Evolutionary conservation across 2,329 filamentous ascomycete species (phyloP), one percentile per base, ranked within the genome.

Genomic region (Talaromyces sp.): DNA sequence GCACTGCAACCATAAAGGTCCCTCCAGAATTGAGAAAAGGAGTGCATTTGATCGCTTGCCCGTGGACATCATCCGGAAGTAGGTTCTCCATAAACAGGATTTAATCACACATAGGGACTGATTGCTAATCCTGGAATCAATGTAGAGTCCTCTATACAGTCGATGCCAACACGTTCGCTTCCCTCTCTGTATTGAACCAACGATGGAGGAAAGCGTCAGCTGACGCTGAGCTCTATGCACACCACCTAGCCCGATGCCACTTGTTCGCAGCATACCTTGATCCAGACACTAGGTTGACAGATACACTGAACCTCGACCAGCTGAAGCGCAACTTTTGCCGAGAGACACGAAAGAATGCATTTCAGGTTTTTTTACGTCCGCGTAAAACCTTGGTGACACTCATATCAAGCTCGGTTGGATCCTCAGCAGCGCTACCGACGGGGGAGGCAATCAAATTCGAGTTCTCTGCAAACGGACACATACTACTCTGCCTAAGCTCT

Each of bases 391-490:
- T 90, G 50, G 84, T 96, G 70, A 93, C 89, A 71, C 81, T 96
- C 58, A 87, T 96, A 12, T 95, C 91, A 40, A 91, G 88, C 57
- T 92, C 90, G 5, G 91, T 91, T 68, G 93, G 90, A 72, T 93
- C 91, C 0, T 92, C 90, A 1, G 91, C 91, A 23, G 84, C 84
- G 2, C 89, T 88, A 65, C 92, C 91, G 1, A 89, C 89, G 37
- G 90, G 91, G 35, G 92, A 96, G 74, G 91, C 91, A 52, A 91
- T 96, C 78, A 89, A 91, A 61, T 96, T 96, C 74, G 87, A 85
- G 66, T 86, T 91, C 64, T 96, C 92, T 1, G 86, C 90, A 5
- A 86, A 84, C 60, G 91, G 91, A 2, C 86, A 88, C 67, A 85
- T 88, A 68, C 77, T 96, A 33, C 83, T 96, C 44, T 91, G 90